Percentiles rank a stretch among this genome's conserved stretches.
These are phyloP conservation scores for Colletotrichum sp. DNA, from an alignment of 2,329 filamentous ascomycete genomes.

Conservation along the genomic window DNA sequence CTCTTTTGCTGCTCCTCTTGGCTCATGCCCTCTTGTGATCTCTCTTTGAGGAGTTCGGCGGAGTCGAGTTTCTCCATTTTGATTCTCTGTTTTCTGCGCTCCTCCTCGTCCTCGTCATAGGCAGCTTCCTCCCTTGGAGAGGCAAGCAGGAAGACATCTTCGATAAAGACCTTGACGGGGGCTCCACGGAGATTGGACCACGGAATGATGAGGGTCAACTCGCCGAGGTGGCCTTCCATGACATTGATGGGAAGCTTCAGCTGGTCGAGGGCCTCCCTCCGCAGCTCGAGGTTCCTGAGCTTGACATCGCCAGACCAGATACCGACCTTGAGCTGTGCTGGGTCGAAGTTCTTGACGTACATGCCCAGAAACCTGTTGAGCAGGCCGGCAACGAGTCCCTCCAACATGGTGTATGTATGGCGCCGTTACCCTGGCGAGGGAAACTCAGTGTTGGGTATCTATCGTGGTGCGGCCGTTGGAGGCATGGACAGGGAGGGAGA, in stretches of 20 bases:
- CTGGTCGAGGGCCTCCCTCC: conserved; percentile 94
- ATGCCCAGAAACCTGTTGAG: conserved; percentile 99
- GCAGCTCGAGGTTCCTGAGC: conserved; percentile 88
- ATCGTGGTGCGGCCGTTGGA: neutral
- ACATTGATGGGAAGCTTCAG: conserved; percentile 96
- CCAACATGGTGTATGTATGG: conserved; percentile 77
- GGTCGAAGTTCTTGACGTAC: conserved; percentile 99
- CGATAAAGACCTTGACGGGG: conserved; percentile 92
- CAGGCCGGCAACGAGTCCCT: conserved; percentile 94
- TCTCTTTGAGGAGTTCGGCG: conserved; percentile 91
- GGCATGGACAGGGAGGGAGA: conserved; percentile 16
- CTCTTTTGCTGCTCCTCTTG: conserved; percentile 96
- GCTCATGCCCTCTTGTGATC: conserved; percentile 90
- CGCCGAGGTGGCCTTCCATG: conserved; percentile 89
- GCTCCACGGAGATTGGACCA: conserved; percentile 94
- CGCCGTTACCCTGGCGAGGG: conserved; percentile 73
- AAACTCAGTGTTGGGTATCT: conserved; percentile 4
- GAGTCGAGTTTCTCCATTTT: conserved; percentile 99
- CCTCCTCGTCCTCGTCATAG: conserved; percentile 93
- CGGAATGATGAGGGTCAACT: conserved; percentile 90
- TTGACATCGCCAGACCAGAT: conserved; percentile 99
- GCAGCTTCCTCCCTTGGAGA: conserved; percentile 95
- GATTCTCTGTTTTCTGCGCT: conserved; percentile 81
- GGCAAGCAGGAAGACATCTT: conserved; percentile 95
- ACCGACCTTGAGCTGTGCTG: conserved; percentile 95